phyloP scores from a whole-genome alignment of 2,329 filamentous ascomycete genomes.

The Colletotrichum gigasporum region DNA sequence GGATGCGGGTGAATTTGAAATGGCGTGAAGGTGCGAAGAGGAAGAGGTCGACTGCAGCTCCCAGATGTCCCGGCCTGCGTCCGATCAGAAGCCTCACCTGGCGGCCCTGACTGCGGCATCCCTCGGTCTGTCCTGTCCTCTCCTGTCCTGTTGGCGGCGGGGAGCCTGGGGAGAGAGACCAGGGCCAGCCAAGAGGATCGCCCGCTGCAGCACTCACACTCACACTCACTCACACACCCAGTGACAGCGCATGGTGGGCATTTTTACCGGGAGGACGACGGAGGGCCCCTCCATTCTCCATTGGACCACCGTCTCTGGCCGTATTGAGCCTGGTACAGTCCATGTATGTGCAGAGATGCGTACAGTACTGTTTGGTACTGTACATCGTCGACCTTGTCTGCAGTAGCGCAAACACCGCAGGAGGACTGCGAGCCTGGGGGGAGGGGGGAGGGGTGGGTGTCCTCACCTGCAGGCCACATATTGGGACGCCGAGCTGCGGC shows the following conservation, averaged over 20 bases:
- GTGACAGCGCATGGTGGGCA: constrained; percentile 15
- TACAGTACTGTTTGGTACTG: constrained; percentile 14
- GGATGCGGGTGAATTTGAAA: neutral
- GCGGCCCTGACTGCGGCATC: constrained; percentile 9
- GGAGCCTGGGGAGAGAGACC: constrained; percentile 6
- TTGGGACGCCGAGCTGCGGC: constrained; percentile 25
- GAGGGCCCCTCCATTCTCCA: constrained; percentile 14
- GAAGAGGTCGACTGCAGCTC: neutral
- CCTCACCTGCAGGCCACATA: constrained; percentile 26
- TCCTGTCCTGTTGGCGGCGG: neutral
- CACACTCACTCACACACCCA: no score
- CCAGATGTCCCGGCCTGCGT: neutral
- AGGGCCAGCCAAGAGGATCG: constrained; percentile 22
- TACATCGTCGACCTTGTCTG: constrained; percentile 21
- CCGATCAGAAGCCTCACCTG: constrained; percentile 11
- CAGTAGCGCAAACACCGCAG: constrained; percentile 24
- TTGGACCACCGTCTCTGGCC: constrained; percentile 10
- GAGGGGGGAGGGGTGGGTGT: constrained; percentile 6
- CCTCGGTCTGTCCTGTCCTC: no score
- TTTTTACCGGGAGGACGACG: constrained; percentile 2
- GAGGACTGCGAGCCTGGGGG: constrained; percentile 10
- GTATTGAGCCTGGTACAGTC: constrained; percentile 17
- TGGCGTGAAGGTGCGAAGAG: neutral
- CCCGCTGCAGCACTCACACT: constrained; percentile 12
- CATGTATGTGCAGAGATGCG: constrained; percentile 13